Evolutionary conservation across 768 basidiomycete species (phyloP), one percentile per base, ranked within the genome.

Genomic region (Filobasidium wieringae): DNA sequence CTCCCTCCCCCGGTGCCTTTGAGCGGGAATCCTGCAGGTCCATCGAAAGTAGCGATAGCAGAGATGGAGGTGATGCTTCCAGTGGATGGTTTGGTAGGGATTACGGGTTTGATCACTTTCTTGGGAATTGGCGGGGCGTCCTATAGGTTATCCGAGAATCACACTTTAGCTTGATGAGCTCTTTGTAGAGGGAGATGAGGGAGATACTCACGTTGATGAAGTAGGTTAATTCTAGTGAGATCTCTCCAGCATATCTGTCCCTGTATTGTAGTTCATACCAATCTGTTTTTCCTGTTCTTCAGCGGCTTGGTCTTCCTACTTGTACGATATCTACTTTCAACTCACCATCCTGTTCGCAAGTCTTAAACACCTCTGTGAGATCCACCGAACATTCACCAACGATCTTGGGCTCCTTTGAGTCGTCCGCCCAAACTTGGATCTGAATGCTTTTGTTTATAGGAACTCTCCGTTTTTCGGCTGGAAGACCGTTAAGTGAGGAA

Each of bases 161-260:
- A 2, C n/a, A 5, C 33, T 53, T 58, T 14, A 29, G 8, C 19
- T n/a, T 41, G 24, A 45, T 22, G 8, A 17, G 11, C 19, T 8
- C 11, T 4, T 12, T 41, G 22, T 7, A 30, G 14, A 24, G 45
- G 26, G 15, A 27, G 4, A 39, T 22, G 19, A 34, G 11, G 31
- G 12, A 9, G 11, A 2, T 15, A 63, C 72, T 57, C 37, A 73
- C 80, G 55, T 84, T 82, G 2, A 88, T 80, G 73, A 82, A 96
- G 76, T 83, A 96, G 1, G 92, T 96, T 82, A 95, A 85, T 72
- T 96, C 92, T 15, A 95, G 79, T 69, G 87, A 95, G 9, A 93
- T 63, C 54, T 95, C 88, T 6, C 92, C 92, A 24, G 87, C 82
- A 53, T 82, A 77, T 7, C 81, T 79, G 2, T 82, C 83, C 74